phyloP scores from a whole-genome alignment of 2,329 filamentous ascomycete genomes.

The Colletotrichum kahawae region DNA sequence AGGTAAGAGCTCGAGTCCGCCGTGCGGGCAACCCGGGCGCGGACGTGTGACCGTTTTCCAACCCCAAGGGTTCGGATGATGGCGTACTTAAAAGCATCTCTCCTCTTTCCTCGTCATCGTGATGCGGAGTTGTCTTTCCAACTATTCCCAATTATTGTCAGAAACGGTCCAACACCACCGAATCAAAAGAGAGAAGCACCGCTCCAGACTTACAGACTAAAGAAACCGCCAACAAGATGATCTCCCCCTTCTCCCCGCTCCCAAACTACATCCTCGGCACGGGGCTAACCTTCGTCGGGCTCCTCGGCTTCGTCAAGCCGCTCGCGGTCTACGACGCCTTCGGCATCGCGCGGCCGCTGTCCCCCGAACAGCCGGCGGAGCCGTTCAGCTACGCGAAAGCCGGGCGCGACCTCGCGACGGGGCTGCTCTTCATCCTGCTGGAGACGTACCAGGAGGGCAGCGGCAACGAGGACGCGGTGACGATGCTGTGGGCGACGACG shows the following conservation, averaged over 20 bases:
- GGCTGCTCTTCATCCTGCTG: slow-evolving; percentile 9
- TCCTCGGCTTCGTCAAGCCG: slow-evolving; percentile 21
- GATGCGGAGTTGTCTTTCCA: fast-evolving
- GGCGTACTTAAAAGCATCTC: not conserved
- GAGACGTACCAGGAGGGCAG: slow-evolving; percentile 18
- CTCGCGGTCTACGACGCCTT: slow-evolving; percentile 12
- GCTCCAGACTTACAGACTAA: not conserved
- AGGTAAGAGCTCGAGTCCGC: not conserved
- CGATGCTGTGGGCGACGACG: slow-evolving; percentile 6
- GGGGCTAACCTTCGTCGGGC: slow-evolving; percentile 25
- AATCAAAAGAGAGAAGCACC: not conserved
- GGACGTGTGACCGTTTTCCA: not conserved
- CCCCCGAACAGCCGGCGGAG: not conserved
- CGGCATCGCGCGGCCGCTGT: not conserved
- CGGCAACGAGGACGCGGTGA: slow-evolving; percentile 20
- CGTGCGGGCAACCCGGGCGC: not conserved
- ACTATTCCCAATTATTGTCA: no score
- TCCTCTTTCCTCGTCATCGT: not conserved
- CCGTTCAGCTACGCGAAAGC: slow-evolving; percentile 15
- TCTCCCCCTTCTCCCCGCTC: slow-evolving; percentile 9
- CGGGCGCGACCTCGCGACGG: not conserved
- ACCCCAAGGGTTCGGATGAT: not conserved
- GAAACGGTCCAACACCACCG: not conserved
- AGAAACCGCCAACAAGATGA: not conserved
- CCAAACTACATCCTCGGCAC: slow-evolving; percentile 27